Percentiles rank a stretch among this genome's conserved stretches.
These are phyloP conservation scores for Quercus engelmannii DNA, from an alignment of 306 rosid species.

Conservation along the genomic window DNA sequence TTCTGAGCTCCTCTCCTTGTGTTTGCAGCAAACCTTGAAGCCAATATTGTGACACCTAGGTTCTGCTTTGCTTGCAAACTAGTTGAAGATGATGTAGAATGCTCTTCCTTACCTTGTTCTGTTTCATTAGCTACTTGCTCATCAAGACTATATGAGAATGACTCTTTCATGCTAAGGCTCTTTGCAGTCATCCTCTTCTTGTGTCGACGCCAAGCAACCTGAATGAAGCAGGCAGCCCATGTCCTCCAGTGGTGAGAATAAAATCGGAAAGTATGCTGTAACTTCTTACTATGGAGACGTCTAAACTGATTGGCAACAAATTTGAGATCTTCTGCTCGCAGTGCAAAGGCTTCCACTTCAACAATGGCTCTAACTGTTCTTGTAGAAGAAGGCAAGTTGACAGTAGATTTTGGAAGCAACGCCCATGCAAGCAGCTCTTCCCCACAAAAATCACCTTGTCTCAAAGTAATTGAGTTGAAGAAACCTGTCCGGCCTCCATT, in stretches of 20 bases:
- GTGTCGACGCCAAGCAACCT: conserved; percentile 77
- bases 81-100: conserved; percentile 19
- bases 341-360: conserved; percentile 92
- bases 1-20: conserved; percentile 74
- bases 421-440: conserved; percentile 98
- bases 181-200: conserved; percentile 54
- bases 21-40: conserved; percentile 80
- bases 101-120: conserved; percentile 22
- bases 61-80: conserved; percentile 59
- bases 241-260: conserved; percentile 97
- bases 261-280: conserved; percentile 88
- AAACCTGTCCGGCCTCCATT: conserved; percentile 90
- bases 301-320: conserved; percentile 90
- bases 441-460: conserved; percentile 92
- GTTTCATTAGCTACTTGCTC: conserved; percentile 27
- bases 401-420: conserved; percentile 76
- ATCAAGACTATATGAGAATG: conserved; percentile 26
- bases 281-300: conserved; percentile 85
- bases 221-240: conserved; percentile 93
- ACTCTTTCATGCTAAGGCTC: conserved; percentile 58
- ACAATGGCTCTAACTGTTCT: conserved; percentile 74
- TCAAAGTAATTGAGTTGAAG: conserved; percentile 72
- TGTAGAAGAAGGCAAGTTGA: conserved; percentile 87
- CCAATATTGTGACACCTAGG: conserved; percentile 63
- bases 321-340: conserved; percentile 87